phyloP scores from a whole-genome alignment of 2,329 filamentous ascomycete species.

The Ophiocordyceps australis region DNA sequence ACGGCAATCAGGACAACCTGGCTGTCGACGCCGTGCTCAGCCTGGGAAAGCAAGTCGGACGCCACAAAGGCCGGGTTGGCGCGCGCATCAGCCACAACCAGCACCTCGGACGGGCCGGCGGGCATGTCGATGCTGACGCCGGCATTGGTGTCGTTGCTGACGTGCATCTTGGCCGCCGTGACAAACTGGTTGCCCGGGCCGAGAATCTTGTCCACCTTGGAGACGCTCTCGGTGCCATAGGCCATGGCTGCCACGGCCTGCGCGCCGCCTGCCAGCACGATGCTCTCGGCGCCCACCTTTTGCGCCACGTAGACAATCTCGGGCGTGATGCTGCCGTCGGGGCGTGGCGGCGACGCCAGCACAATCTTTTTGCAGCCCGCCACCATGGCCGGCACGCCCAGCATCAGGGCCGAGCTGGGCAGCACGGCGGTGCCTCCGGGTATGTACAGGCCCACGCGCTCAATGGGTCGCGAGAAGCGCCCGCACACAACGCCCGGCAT shows the following conservation, averaged over 20 bases:
- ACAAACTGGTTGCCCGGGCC: constrained; percentile 98
- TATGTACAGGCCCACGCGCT: constrained; percentile 90
- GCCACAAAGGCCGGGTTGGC: constrained; percentile 91
- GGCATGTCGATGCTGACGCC: constrained; percentile 97
- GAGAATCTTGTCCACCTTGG: constrained; percentile 96
- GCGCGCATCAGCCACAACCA: constrained; percentile 81
- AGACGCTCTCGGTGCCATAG: constrained; percentile 86
- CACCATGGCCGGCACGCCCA: constrained; percentile 94
- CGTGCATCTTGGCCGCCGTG: constrained; percentile 95
- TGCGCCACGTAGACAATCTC: constrained; percentile 96
- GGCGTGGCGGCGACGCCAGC: constrained; percentile 73
- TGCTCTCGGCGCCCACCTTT: constrained; percentile 90
- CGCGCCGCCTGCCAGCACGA: constrained; percentile 86
- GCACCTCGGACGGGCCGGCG: constrained; percentile 84
- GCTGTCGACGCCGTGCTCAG: constrained; percentile 90
- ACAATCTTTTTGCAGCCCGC: constrained; percentile 93
- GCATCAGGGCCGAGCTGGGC: constrained; percentile 91
- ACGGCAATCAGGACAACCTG: constrained; percentile 87
- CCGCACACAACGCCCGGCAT: constrained; percentile 96
- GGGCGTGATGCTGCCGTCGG: constrained; percentile 80
- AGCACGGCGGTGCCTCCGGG: constrained; percentile 95
- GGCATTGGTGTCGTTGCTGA: constrained; percentile 91
- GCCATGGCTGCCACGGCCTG: constrained; percentile 95
- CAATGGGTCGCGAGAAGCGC: constrained; percentile 81
- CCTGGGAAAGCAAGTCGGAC: constrained; percentile 84